Evolutionary conservation across 768 basidiomycete genomes (phyloP).

Genomic region (Pulveroboletus sp.): DNA sequence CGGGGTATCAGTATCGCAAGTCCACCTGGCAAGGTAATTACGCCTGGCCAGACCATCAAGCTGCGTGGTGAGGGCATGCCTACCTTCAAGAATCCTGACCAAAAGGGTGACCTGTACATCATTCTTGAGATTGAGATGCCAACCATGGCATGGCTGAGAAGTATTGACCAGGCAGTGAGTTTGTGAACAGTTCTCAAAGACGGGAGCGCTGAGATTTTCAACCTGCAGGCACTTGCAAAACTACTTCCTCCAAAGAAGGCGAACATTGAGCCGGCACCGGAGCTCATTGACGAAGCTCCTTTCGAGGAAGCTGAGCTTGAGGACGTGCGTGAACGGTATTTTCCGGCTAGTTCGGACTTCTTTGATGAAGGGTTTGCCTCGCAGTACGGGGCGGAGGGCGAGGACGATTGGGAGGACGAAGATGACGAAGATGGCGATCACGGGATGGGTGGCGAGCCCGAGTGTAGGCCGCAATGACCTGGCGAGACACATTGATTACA

Average conservation of each 20-base stretch:
- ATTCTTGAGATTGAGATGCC: slow-evolving; percentile 90
- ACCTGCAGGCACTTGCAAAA: slow-evolving; percentile 52
- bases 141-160: slow-evolving; percentile 65
- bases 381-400: slow-evolving; percentile 71
- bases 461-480: slow-evolving; percentile 58
- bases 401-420: slow-evolving; percentile 67
- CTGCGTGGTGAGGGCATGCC: slow-evolving; percentile 91
- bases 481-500: slow-evolving; percentile 1
- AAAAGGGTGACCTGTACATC: slow-evolving; percentile 79
- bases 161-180: slow-evolving; percentile 54
- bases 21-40: slow-evolving; percentile 72
- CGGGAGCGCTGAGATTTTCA: slow-evolving; percentile 2
- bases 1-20: slow-evolving; percentile 78
- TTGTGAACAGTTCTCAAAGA: neutral
- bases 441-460: slow-evolving; percentile 42
- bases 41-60: slow-evolving; percentile 67
- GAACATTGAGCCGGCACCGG: slow-evolving; percentile 68
- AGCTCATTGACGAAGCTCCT: slow-evolving; percentile 61
- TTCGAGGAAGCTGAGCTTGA: slow-evolving; percentile 76
- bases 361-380: slow-evolving; percentile 67
- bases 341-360: slow-evolving; percentile 68
- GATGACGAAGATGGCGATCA: slow-evolving; percentile 51
- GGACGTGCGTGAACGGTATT: slow-evolving; percentile 79
- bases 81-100: slow-evolving; percentile 53
- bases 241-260: slow-evolving; percentile 74